These are phyloP conservation scores for Micromonas pusilla DNA, from an alignment of 139 green algal species.

Conservation along the genomic window DNA sequence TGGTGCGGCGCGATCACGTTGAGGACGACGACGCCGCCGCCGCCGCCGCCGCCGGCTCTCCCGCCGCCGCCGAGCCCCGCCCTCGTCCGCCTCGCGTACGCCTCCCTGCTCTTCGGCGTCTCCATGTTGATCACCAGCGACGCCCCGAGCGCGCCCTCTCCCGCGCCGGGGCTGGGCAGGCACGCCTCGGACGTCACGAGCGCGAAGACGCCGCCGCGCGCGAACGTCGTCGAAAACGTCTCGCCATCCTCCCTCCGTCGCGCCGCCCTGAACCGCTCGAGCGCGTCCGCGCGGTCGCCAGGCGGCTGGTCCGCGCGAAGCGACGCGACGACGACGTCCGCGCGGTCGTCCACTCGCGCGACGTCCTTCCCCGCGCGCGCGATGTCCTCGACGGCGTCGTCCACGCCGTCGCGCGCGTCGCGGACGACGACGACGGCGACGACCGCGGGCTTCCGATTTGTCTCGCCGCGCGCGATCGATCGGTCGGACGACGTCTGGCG, in stretches of 20 bases:
- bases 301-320: background rate
- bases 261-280: background rate
- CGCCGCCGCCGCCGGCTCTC: too few relatives aligned
- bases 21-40: background rate
- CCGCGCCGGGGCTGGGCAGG: background rate
- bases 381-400: too few relatives aligned
- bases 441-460: too few relatives aligned
- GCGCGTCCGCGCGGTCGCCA: background rate
- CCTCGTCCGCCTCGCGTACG: background rate
- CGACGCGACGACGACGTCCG: background rate
- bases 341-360: too few relatives aligned
- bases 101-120: background rate
- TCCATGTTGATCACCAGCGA: background rate
- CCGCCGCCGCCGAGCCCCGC: background rate
- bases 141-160: background rate
- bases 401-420: background rate
- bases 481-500: background rate
- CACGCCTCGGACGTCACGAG: background rate
- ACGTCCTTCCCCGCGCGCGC: too few relatives aligned
- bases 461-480: background rate
- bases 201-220: too few relatives aligned
- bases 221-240: background rate
- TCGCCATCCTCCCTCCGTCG: background rate
- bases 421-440: background rate
- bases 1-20: background rate